Base-by-base conservation (phyloP, 441 rosid species). In the Euphorbia schlechtendalii region DNA sequence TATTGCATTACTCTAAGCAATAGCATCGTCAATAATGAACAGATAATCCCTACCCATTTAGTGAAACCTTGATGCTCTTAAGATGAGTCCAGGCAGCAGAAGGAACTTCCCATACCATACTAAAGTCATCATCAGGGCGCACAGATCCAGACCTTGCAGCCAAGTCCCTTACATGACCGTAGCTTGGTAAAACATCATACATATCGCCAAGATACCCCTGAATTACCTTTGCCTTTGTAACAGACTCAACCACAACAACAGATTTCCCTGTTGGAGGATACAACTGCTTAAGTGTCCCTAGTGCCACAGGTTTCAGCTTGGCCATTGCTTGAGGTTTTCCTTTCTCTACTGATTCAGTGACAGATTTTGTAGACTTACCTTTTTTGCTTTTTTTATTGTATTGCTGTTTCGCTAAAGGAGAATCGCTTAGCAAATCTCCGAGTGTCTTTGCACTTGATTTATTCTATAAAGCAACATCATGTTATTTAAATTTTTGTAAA, bases 21-120 rank as follows among this genome's bases (percentile, higher is more conserved):
- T 27, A 58, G 32, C 57, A 64, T 49, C 54, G 18, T 22, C 52
- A 69, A 64, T 36, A 21, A 49, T 21, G 28, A 58, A 32, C 48
- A 27, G 54, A 61, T 70, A 49, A 66, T 45, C 49, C 74, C 34
- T 82, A 94, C 99, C 96, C 89, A 66, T 75, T 84, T 71, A 94
- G 65, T 51, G 98, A 90, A 76, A 87, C 86, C 83, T 85, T 91
- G 71, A 91, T 89, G 84, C 92, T 89, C 82, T 91, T 87, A 72
- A 94, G 96, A 80, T 91, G 94, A 67, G 96, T 89, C 99, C 99
- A 94, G 41, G 98, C 96, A 69, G 92, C 67, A 72, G 92, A 78
- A 68, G 96, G 98, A 76, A 91, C 99, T 83, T 94, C 99, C 99
- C 99, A 94, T 49, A 94, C 96, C 96, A 94, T 89, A 73, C 96